Evolutionary conservation across 371 early-diverging fungal species (phyloP).

Genomic region (Synchytrium microbalum): DNA sequence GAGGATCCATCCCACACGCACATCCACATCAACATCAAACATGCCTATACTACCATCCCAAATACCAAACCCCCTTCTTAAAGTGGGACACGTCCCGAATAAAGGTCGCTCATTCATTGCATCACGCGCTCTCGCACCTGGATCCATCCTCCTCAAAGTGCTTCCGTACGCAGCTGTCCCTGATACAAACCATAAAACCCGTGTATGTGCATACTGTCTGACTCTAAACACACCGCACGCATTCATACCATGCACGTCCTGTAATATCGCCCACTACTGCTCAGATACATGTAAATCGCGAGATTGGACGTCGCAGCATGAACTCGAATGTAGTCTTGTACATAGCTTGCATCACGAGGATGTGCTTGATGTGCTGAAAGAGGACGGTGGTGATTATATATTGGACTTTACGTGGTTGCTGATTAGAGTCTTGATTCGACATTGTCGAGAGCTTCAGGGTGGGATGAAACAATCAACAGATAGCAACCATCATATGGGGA

Average conservation of each 20-base stretch:
- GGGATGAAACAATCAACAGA: background rate
- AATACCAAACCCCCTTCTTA: too few species aligned
- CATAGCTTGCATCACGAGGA: slow-evolving; percentile 2
- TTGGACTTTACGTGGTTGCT: slow-evolving; percentile 26
- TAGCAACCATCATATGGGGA: background rate
- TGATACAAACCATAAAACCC: slow-evolving; percentile 12
- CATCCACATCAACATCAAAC: too few species aligned
- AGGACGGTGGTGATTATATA: slow-evolving; percentile 12
- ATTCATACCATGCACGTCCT: background rate
- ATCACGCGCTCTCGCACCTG: slow-evolving; percentile 12
- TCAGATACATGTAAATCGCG: background rate
- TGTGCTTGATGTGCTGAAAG: slow-evolving; percentile 18
- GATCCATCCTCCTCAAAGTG: slow-evolving; percentile 18
- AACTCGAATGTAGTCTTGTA: slow-evolving; percentile 5
- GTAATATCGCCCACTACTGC: slow-evolving; percentile 6
- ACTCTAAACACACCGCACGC: background rate
- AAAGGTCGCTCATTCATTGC: slow-evolving; percentile 30
- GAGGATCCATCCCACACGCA: too few species aligned
- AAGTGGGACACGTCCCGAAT: slow-evolving; percentile 5
- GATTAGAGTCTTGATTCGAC: slow-evolving; percentile 10
- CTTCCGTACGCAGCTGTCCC: slow-evolving; percentile 28
- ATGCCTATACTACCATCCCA: too few species aligned
- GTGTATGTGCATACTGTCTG: slow-evolving; percentile 11
- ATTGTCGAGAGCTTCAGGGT: slow-evolving; percentile 2
- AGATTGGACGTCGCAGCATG: slow-evolving; percentile 6